phyloP scores from a whole-genome alignment of 805 yeast species.

The Brettanomyces sp. region DNA sequence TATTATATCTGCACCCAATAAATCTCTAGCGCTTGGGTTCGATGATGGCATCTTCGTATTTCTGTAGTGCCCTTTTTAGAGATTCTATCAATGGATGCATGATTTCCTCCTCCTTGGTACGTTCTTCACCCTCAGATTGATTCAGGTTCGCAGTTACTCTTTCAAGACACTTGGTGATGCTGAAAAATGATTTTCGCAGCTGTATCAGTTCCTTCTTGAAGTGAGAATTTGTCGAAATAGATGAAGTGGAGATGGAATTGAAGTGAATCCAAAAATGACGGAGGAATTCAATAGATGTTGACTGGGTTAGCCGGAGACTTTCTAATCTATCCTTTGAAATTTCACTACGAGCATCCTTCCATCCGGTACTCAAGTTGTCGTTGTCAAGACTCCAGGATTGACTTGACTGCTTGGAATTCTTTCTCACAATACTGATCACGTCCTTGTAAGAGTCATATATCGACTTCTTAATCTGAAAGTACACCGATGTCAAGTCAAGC shows the following conservation, averaged over 20 bases:
- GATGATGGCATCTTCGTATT: slow-evolving; percentile 34
- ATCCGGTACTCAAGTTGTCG: slow-evolving; percentile 4
- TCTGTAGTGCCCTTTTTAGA: slow-evolving; percentile 34
- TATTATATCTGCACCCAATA: too few species aligned
- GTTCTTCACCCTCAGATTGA: slow-evolving; percentile 10
- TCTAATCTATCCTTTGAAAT: slow-evolving; percentile 26
- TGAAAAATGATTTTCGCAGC: slow-evolving; percentile 37
- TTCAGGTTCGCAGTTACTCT: slow-evolving; percentile 28
- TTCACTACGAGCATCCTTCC: slow-evolving; percentile 19
- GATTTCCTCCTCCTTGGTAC: slow-evolving; percentile 10
- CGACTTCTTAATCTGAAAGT: slow-evolving; percentile 20
- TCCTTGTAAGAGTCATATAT: slow-evolving; percentile 36
- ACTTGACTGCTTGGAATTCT: slow-evolving; percentile 45
- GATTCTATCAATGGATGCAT: slow-evolving; percentile 37
- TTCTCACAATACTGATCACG: slow-evolving; percentile 38
- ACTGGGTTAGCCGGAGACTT: slow-evolving; percentile 50
- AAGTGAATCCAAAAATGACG: slow-evolving; percentile 68
- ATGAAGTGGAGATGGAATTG: slow-evolving; percentile 25
- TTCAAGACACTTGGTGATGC: slow-evolving; percentile 38
- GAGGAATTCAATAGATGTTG: slow-evolving; percentile 66
- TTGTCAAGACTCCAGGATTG: slow-evolving; percentile 31
- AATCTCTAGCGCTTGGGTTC: slow-evolving; percentile 8
- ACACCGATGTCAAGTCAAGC: slow-evolving; percentile 18
- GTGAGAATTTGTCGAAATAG: slow-evolving; percentile 21
- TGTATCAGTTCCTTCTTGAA: slow-evolving; percentile 23